These are phyloP conservation scores for Verbascum thapsus DNA, from an alignment of 257 asterid genomes.

Conservation along the genomic window DNA sequence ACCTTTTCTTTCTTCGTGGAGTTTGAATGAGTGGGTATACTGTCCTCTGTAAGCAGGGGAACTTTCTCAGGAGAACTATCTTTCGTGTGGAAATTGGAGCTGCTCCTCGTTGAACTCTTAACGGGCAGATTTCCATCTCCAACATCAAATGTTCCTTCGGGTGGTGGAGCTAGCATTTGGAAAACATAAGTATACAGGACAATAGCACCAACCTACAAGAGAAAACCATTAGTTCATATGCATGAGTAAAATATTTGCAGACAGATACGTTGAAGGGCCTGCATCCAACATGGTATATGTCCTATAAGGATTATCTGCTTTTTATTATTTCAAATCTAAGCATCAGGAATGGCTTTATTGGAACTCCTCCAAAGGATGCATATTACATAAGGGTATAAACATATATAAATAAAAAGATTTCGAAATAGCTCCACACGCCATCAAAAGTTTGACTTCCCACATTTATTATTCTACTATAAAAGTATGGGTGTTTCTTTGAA, in stretches of 20 bases:
- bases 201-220: slow-evolving; percentile 92
- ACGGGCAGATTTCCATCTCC: slow-evolving; percentile 51
- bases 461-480: too few species aligned
- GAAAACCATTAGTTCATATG: slow-evolving; percentile 27
- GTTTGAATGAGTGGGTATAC: slow-evolving; percentile 44
- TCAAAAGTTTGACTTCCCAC: slow-evolving; percentile 15
- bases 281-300: slow-evolving; percentile 12
- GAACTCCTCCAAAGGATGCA: slow-evolving; percentile 10
- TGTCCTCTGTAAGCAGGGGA: slow-evolving; percentile 67
- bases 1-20: slow-evolving; percentile 52
- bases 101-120: slow-evolving; percentile 45
- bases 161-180: slow-evolving; percentile 94
- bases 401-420: slow-evolving; percentile 2
- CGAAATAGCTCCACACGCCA: slow-evolving; percentile 19
- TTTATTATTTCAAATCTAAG: slow-evolving; percentile 17
- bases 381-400: slow-evolving; percentile 22
- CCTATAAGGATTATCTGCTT: background rate
- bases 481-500: too few species aligned
- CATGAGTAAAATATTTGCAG: slow-evolving; percentile 13
- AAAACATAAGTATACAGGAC: slow-evolving; percentile 89
- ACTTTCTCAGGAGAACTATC: slow-evolving; percentile 57
- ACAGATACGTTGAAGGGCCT: slow-evolving; percentile 5
- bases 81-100: slow-evolving; percentile 33
- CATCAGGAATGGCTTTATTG: slow-evolving; percentile 4
- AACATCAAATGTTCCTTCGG: slow-evolving; percentile 72